Percentiles rank a stretch among this genome's conserved stretches.
phyloP scores from a whole-genome alignment of 148 eudicot genomes.

The Fagopyrum homotropicum region DNA sequence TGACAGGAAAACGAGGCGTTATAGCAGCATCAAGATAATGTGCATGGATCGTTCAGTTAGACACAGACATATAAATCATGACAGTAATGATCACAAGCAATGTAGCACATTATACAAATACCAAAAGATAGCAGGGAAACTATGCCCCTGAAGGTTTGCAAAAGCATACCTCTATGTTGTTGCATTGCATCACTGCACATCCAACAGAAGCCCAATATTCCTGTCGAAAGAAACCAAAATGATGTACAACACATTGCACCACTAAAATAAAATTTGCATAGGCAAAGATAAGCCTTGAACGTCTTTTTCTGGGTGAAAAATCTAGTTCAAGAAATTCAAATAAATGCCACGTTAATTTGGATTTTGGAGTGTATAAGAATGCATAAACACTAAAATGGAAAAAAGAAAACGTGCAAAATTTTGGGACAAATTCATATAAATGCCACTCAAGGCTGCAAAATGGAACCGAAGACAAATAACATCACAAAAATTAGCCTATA shows the following conservation, averaged over 20 bases:
- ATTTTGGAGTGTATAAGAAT: neutral
- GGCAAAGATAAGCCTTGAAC: neutral
- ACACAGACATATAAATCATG: neutral
- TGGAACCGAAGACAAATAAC: too few species aligned
- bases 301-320: neutral
- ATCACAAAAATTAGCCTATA: too few species aligned
- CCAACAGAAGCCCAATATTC: conserved; percentile 99
- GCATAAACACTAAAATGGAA: neutral
- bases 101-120: neutral
- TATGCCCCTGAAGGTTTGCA: neutral
- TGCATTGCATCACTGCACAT: conserved; percentile 98
- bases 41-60: neutral
- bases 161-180: conserved; percentile 85
- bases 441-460: neutral
- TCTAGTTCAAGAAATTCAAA: neutral
- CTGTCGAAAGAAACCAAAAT: conserved; percentile 27
- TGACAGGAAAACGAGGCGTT: neutral
- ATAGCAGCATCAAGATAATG: neutral
- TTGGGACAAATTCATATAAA: neutral
- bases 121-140: neutral
- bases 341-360: neutral
- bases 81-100: neutral
- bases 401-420: neutral
- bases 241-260: conserved; percentile 7
- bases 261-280: neutral